Evolutionary conservation across 2,329 filamentous ascomycete species (phyloP), one percentile per base, ranked within the genome.

Genomic region (Colletotrichum sp.): DNA sequence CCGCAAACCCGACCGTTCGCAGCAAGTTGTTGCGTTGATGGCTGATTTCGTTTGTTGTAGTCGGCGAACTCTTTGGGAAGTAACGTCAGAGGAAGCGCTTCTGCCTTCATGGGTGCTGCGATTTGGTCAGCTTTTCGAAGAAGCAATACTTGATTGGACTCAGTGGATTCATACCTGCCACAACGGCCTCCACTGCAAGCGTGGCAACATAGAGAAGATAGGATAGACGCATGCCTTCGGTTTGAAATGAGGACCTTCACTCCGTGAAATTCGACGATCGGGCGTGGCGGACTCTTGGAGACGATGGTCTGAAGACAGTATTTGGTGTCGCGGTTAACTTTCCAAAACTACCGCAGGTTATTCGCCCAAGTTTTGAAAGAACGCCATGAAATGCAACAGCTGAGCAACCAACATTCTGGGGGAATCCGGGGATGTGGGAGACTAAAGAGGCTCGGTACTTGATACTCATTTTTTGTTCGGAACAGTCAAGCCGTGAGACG

Each of bases 401-500:
- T 21, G 3, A 52, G 10, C 44, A 52, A 52, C 0, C 10, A 8
- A 5, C 10, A 49, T 4, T 49, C 44, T 49, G 57, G 57, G 59
- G 55, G 1, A 69, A 49, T 63, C 28, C n/a, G 57, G 21, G 57
- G 44, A 36, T 12, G n/a, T 16, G 57, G 12, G 71, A 13, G 39
- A 49, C 34, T 24, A n/a, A 39, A 30, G 15, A 13, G 13, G n/a
- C 57, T 36, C 44, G 15, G 26, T 21, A 60, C 34, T 32, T 69
- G 74, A 73, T 69, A 73, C 74, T 67, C n/a, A 65, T 73, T 73
- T 69, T 36, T 39, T 32, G 36, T 73, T 62, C 70, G 74, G 70
- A 73, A 55, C 32, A 26, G 32, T 36, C n/a, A 36, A 64, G 64
- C 73, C 73, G 70, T 76, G 74, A 76, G 74, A 76, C 74, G 52